Percentiles rank a stretch among this genome's conserved stretches.
Conservation (phyloP, 805 yeast species). For the Cyberlindnera saturnus region DNA sequence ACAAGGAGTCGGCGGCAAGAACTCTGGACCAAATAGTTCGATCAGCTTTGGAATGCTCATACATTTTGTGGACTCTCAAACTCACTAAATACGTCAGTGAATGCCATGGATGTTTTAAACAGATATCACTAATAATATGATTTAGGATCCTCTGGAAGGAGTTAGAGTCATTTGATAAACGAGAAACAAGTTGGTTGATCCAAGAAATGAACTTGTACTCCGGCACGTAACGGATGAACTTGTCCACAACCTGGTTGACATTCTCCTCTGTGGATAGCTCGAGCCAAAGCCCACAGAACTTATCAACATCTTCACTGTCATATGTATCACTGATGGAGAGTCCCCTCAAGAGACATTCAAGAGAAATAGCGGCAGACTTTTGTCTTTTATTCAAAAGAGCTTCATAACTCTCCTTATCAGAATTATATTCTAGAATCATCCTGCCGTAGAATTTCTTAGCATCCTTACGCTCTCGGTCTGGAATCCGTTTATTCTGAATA, state of each 20-base stretch:
- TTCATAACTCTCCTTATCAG: constrained; percentile 44
- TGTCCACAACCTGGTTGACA: constrained; percentile 37
- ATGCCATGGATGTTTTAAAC: constrained; percentile 65
- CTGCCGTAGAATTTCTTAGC: constrained; percentile 48
- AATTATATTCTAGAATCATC: constrained; percentile 38
- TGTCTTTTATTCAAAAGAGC: constrained; percentile 31
- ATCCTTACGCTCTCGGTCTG: constrained; percentile 42
- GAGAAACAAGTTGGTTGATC: constrained; percentile 76
- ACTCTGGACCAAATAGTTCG: constrained; percentile 38
- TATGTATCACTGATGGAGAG: constrained; percentile 37
- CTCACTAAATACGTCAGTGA: constrained; percentile 59
- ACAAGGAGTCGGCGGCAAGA: constrained; percentile 45
- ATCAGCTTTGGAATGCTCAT: constrained; percentile 29
- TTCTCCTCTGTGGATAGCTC: constrained; percentile 43
- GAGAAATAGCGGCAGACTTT: constrained; percentile 45
- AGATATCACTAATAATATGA: constrained; percentile 38
- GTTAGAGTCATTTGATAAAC: constrained; percentile 44
- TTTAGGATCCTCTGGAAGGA: constrained; percentile 53
- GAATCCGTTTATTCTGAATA: constrained; percentile 33
- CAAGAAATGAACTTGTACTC: constrained; percentile 65
- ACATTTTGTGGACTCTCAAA: constrained; percentile 39
- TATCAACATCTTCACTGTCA: constrained; percentile 57
- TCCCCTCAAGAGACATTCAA: constrained; percentile 53
- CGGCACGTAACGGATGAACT: constrained; percentile 40
- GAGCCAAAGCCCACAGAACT: constrained; percentile 81